These are phyloP conservation scores for Lepraria neglecta DNA, from an alignment of 495 filamentous ascomycete genomes.

Conservation along the genomic window DNA sequence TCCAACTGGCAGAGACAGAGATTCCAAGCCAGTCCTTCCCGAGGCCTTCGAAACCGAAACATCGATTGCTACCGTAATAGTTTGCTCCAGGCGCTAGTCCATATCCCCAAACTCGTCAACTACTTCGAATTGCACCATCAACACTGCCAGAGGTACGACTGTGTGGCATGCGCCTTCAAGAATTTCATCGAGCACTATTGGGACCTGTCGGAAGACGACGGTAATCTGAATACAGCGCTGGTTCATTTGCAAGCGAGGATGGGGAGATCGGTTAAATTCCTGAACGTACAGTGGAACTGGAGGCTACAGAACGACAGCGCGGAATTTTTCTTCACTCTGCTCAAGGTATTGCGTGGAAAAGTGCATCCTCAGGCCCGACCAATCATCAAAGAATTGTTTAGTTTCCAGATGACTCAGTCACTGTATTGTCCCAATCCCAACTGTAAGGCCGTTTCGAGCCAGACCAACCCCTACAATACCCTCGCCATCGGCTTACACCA, in stretches of 20 bases:
- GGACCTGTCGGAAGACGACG: neutral
- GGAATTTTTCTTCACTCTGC: neutral
- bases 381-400: neutral
- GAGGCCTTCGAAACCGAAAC: neutral
- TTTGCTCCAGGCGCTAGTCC: neutral
- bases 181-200: neutral
- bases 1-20: neutral
- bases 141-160: neutral
- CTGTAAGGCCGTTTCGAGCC: neutral
- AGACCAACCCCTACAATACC: neutral
- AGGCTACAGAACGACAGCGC: neutral
- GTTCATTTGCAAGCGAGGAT: neutral
- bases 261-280: neutral
- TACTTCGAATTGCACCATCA: neutral
- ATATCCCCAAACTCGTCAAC: neutral
- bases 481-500: neutral
- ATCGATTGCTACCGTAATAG: neutral
- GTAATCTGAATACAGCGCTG: neutral
- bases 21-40: neutral
- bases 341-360: neutral
- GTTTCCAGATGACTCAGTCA: neutral
- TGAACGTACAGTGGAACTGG: neutral
- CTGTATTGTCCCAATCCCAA: neutral
- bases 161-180: neutral
- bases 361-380: neutral